These are phyloP conservation scores for Beauveria australis DNA, from an alignment of 2,329 filamentous ascomycete genomes.

Conservation along the genomic window DNA sequence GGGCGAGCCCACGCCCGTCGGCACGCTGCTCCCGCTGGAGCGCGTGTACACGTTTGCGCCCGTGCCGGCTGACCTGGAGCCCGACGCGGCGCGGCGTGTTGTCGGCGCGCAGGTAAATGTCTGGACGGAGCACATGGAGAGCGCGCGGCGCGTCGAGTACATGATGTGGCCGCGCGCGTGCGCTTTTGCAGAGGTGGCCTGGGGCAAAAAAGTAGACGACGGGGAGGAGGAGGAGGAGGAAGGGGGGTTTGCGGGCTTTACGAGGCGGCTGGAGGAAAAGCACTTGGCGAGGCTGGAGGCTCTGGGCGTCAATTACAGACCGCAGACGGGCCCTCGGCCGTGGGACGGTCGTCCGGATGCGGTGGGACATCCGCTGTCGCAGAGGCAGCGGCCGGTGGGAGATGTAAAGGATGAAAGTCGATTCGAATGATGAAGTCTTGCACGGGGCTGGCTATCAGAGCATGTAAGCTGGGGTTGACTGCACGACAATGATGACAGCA, in stretches of 20 bases:
- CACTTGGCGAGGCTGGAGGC: conserved; percentile 11
- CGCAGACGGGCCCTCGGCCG: conserved; percentile 13
- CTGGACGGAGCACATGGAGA: conserved; percentile 17
- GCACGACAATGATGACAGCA: no score
- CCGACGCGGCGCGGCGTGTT: conserved; percentile 9
- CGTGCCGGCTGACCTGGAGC: conserved; percentile 9
- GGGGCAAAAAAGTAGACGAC: conserved; percentile 8
- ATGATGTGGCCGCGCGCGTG: conserved; percentile 13
- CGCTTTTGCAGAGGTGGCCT: conserved; percentile 14
- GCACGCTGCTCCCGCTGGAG: conserved; percentile 12
- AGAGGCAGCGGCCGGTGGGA: not conserved
- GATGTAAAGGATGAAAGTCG: not conserved
- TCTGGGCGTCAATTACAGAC: conserved; percentile 13
- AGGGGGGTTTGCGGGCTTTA: conserved; percentile 5
- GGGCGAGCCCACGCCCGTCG: conserved; percentile 14
- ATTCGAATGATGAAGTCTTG: conserved; percentile 1
- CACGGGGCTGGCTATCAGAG: not conserved
- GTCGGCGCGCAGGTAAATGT: conserved; percentile 15
- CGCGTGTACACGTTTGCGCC: conserved; percentile 13
- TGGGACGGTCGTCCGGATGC: conserved; percentile 14
- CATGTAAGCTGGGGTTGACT: not conserved
- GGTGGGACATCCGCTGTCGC: conserved; percentile 10
- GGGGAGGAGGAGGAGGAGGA: not conserved
- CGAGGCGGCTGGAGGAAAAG: conserved; percentile 2
- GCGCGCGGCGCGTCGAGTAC: conserved; percentile 13